phyloP scores from a whole-genome alignment of 176 grass and related monocot species.

The Coix lacrymajobi region DNA sequence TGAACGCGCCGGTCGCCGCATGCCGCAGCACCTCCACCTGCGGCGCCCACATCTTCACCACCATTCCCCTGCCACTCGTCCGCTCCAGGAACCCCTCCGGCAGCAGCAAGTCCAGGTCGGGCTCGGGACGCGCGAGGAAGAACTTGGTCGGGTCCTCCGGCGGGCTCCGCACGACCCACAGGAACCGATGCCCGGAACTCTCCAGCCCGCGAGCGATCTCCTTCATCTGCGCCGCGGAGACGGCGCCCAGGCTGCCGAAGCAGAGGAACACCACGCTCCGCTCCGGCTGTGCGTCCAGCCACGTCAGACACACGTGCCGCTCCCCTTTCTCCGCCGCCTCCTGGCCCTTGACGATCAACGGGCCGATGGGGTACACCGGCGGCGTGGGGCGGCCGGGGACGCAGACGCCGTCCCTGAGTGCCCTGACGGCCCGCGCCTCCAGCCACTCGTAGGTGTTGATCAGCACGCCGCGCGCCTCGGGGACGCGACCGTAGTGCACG shows the following conservation, averaged over 20 bases:
- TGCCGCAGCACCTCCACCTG: slow-evolving; percentile 69
- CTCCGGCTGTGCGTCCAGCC: slow-evolving; percentile 57
- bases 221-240: slow-evolving; percentile 33
- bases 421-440: slow-evolving; percentile 26
- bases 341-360: slow-evolving; percentile 20
- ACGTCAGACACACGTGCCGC: slow-evolving; percentile 41
- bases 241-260: slow-evolving; percentile 53
- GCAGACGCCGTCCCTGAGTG: slow-evolving; percentile 1
- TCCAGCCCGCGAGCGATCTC: slow-evolving; percentile 49
- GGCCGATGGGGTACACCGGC: slow-evolving; percentile 59
- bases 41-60: slow-evolving; percentile 56
- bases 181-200: slow-evolving; percentile 43
- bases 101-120: slow-evolving; percentile 38
- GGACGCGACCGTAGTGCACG: slow-evolving; percentile 5
- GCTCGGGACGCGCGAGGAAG: slow-evolving; percentile 17
- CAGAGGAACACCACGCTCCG: slow-evolving; percentile 55
- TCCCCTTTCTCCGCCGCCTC: not conserved
- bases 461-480: slow-evolving; percentile 30
- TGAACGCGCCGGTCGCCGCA: slow-evolving; percentile 40
- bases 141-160: slow-evolving; percentile 24
- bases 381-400: slow-evolving; percentile 15
- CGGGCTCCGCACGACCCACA: slow-evolving; percentile 51
- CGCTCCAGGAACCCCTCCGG: slow-evolving; percentile 60
- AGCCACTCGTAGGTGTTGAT: slow-evolving; percentile 57
- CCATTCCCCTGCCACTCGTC: slow-evolving; percentile 34